A percentile compares a stretch with the other conserved stretches of the same genome.
Evolutionary conservation across 192 early-diverging fungal genomes (phyloP).

Genomic region (Mortierella hygrophila): DNA sequence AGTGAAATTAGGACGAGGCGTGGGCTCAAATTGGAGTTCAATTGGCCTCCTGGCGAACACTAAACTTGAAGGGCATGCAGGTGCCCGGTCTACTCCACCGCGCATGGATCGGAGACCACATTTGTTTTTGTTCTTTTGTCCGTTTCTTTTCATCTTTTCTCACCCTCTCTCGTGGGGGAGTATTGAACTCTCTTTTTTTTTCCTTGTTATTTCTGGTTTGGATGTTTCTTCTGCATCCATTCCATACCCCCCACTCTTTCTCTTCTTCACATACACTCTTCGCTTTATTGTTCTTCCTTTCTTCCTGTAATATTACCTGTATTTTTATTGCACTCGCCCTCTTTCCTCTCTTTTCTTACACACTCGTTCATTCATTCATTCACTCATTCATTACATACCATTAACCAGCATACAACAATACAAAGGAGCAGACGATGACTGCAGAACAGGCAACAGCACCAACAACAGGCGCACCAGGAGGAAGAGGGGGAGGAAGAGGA

Average conservation of each 20-base stretch:
- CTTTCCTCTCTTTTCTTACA: neutral
- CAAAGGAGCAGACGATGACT: neutral
- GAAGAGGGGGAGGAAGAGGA: neutral
- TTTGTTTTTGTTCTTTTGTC: neutral
- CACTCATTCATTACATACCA: neutral
- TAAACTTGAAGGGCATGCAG: neutral
- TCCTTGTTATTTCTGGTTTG: neutral
- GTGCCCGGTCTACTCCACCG: neutral
- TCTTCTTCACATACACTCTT: neutral
- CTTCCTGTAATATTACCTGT: neutral
- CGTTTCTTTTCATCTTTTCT: neutral
- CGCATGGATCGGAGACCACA: too few species aligned
- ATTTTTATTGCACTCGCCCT: neutral
- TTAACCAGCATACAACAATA: neutral
- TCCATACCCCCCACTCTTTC: neutral
- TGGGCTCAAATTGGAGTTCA: neutral
- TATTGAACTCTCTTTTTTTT: neutral
- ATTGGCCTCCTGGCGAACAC: neutral
- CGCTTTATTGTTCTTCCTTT: constrained; percentile 6
- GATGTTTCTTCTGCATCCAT: constrained; percentile 4
- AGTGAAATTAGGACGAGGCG: neutral
- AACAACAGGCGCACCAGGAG: neutral
- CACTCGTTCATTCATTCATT: neutral
- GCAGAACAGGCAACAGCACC: neutral
- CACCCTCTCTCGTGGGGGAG: neutral